Evolutionary conservation across 2,329 filamentous ascomycete genomes (phyloP), one percentile per base, ranked within the genome.

Genomic region (Sarocladium oryzae): DNA sequence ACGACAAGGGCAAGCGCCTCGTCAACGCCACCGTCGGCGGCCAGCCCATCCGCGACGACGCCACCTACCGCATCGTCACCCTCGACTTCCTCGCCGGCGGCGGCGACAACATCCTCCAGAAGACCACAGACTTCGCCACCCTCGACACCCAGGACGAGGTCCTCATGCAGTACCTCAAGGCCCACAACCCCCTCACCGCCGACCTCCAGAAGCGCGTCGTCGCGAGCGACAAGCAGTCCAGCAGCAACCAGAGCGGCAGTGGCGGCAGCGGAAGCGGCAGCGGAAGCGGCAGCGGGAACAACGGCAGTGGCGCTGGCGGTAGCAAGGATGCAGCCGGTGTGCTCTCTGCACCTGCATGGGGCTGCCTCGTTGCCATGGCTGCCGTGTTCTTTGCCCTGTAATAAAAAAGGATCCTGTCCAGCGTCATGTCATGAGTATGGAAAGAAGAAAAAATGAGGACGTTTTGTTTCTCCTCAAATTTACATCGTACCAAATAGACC

Each of bases 281-380:
- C 89, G 2, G 96, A 51, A 1, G 87, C 69, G n/a, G 7, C n/a
- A 36, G n/a, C 33, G 36, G 16, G 11, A 1, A 93, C 92, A 43
- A 99, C 85, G 23, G 95, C 87, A 41, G 97, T 88, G 51, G 30
- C 23, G 52, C n/a, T n/a, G n/a, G 50, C 32, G 28, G 24, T 36
- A 36, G 24, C 21, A 41, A 37, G 6, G 49, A 40, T 26, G 45
- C 50, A 4, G 51, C 51, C 30, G 40, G 51, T 37, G 37, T 50
- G 7, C 30, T 53, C 4, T 20, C 32, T 26, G 54, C 21, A 9
- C 35, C 54, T 36, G 23, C 51, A 2, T 53, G 46, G 53, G 35
- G 46, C 7, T 21, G 46, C 46, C 18, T 37, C 21, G 18, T 41
- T 49, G 53, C 35, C 13, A 7, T 53, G 3, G 49, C 33, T 30